Conservation (phyloP, 202 grass and related monocot genomes). For the Setaria viridis region DNA sequence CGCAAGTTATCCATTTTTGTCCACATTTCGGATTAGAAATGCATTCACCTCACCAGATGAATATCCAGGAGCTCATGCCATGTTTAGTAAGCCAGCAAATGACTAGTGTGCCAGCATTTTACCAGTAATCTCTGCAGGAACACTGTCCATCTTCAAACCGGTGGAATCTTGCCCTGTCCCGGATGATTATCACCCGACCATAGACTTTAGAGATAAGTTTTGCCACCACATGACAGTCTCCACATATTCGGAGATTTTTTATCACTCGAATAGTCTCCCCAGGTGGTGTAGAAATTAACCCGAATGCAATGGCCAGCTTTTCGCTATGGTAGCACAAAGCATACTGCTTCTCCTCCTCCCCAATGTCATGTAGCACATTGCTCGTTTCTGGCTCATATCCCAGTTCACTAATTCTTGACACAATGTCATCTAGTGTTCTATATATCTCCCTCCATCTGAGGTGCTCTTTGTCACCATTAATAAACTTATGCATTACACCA, state of each 20-base stretch:
- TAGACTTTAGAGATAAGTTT: slow-evolving; percentile 91
- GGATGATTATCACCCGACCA: slow-evolving; percentile 66
- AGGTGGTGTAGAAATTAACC: slow-evolving; percentile 66
- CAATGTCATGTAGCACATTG: slow-evolving; percentile 84
- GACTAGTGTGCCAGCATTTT: slow-evolving; percentile 27
- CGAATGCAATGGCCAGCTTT: slow-evolving; percentile 87
- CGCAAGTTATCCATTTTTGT: background rate
- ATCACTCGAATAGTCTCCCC: slow-evolving; percentile 71
- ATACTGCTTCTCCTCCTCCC: slow-evolving; percentile 85
- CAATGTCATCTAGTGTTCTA: slow-evolving; percentile 62
- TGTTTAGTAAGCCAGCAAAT: background rate
- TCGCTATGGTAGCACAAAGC: slow-evolving; percentile 81
- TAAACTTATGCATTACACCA: slow-evolving; percentile 75
- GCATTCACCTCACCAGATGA: background rate
- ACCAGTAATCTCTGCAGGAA: slow-evolving; percentile 90
- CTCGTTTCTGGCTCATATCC: slow-evolving; percentile 83
- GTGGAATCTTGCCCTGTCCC: slow-evolving; percentile 85
- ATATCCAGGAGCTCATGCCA: background rate
- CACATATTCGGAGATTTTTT: slow-evolving; percentile 89
- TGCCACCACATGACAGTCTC: slow-evolving; percentile 79
- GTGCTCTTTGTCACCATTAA: slow-evolving; percentile 81
- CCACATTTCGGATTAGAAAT: background rate
- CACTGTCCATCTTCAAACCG: slow-evolving; percentile 75
- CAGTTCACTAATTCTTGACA: slow-evolving; percentile 61
- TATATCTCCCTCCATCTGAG: slow-evolving; percentile 71